Percentiles rank a stretch among this genome's conserved stretches.
Conservation (phyloP, 23 red algal genomes). For the Porphyridium purpureum region DNA sequence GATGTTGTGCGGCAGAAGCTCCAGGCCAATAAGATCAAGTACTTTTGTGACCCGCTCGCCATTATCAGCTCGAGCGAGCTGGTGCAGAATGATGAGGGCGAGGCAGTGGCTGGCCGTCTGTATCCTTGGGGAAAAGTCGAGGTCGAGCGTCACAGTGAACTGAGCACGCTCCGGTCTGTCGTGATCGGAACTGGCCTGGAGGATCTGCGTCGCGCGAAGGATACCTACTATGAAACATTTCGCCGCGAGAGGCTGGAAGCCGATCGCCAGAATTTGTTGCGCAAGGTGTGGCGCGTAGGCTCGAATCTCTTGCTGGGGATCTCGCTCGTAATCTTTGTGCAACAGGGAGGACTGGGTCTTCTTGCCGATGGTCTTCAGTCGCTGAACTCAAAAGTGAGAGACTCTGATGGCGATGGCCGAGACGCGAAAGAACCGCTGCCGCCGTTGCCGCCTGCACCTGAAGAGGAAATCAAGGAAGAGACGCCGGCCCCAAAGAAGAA, state of each 20-base stretch:
- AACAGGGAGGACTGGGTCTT: too few relatives aligned
- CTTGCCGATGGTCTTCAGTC: too few relatives aligned
- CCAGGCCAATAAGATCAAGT: neutral
- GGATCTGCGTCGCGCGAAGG: neutral
- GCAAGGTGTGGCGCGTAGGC: too few relatives aligned
- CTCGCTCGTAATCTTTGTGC: too few relatives aligned
- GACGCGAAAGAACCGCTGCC: too few relatives aligned
- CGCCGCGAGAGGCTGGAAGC: neutral
- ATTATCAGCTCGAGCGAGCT: neutral
- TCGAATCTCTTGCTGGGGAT: too few relatives aligned
- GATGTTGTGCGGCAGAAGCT: neutral
- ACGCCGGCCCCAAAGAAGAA: too few relatives aligned
- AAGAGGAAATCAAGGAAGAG: too few relatives aligned
- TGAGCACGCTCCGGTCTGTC: neutral
- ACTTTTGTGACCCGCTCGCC: neutral
- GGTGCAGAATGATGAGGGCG: neutral
- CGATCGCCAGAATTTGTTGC: too few relatives aligned
- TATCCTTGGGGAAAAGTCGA: slow-evolving; percentile 13
- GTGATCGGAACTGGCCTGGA: slow-evolving; percentile 2
- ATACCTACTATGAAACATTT: neutral
- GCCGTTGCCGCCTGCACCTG: too few relatives aligned
- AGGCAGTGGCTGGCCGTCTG: neutral
- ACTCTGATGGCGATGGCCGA: too few relatives aligned
- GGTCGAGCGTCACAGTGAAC: neutral
- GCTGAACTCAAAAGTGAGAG: too few relatives aligned